These are phyloP conservation scores for Taxillus chinensis DNA, from an alignment of 164 flowering plant genomes.

Conservation along the genomic window DNA sequence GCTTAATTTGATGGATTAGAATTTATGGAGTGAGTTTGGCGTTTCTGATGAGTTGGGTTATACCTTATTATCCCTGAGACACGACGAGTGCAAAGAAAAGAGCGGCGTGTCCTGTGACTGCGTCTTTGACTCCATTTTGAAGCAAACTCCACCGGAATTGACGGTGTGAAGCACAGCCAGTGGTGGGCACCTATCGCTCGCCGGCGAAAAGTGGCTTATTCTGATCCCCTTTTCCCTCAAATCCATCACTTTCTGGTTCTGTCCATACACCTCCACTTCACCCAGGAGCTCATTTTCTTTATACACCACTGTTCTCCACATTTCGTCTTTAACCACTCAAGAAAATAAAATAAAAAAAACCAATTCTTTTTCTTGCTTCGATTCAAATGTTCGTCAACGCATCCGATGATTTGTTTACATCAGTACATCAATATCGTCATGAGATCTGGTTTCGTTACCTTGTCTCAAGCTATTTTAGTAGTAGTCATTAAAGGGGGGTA, in stretches of 20 bases:
- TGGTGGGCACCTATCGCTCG: conserved; percentile 97
- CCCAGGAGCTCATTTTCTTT: conserved; percentile 68
- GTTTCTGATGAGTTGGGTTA: neutral
- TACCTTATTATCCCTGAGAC: conserved; percentile 98
- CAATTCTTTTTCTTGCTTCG: neutral
- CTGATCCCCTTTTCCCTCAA: conserved; percentile 51
- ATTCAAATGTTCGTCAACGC: neutral
- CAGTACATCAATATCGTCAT: conserved; percentile 2
- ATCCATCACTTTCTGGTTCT: conserved; percentile 15
- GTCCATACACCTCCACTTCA: conserved; percentile 66
- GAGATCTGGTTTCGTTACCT: neutral
- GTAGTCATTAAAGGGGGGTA: neutral
- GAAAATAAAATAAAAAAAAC: neutral
- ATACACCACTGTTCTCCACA: conserved; percentile 62
- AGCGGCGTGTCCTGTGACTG: conserved; percentile 46
- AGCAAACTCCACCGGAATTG: conserved; percentile 52
- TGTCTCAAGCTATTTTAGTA: conserved; percentile 1
- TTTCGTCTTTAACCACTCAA: conserved; percentile 8
- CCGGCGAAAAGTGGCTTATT: conserved; percentile 55
- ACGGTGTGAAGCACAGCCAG: conserved; percentile 90
- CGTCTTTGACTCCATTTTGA: conserved; percentile 71
- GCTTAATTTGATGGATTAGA: no score
- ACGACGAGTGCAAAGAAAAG: conserved; percentile 60
- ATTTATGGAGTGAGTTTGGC: no score
- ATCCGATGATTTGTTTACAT: neutral